Evolutionary conservation across 495 filamentous ascomycete genomes (phyloP), one percentile per base, ranked within the genome.

Genomic region (Symbiotaphrina buchneri): DNA sequence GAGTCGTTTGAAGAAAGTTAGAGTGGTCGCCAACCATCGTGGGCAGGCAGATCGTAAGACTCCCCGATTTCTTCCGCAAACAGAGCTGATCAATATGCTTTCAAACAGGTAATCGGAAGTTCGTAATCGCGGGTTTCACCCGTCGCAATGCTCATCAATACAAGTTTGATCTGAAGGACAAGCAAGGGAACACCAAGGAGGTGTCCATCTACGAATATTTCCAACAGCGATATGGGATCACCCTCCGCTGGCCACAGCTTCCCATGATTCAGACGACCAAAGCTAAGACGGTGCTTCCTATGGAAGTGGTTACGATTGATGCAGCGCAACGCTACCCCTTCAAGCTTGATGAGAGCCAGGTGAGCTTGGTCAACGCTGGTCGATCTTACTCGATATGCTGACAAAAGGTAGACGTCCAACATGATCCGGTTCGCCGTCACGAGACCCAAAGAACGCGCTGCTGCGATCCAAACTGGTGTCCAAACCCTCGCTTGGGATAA

Each of bases 371-470:
- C 29, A 10, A n/a, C 27, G n/a, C 2, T 21, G 30, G n/a, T 13
- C 11, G 5, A 16, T 6, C 6, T 33, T 25, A 16, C 30, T 32
- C n/a, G 26, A 35, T 20, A 15, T 10, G 4, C 11, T 22, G 28
- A 18, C 31, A 27, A 37, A 1, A 47, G 7, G 13, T 25, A 62
- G 59, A 87, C 82, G 0, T 46, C 62, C 0, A 43, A 63, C 6
- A 94, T 97, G 85, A 91, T 97, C 51, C 81, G 73, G 45, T 80
- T 78, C 47, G 81, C 83, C 2, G 70, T 68, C 3, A 57, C 57
- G 17, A 60, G 66, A 2, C 87, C 87, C 0, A 25, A 37, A 0
- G 41, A 68, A 17, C 78, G 85, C 13, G 58, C 65, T 41, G 31
- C 40, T 0, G 57, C 71, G 10, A 74, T 94, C 31, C 38, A 59